These are phyloP conservation scores for Halenospora varia DNA, from an alignment of 495 filamentous ascomycete species.

Conservation along the genomic window DNA sequence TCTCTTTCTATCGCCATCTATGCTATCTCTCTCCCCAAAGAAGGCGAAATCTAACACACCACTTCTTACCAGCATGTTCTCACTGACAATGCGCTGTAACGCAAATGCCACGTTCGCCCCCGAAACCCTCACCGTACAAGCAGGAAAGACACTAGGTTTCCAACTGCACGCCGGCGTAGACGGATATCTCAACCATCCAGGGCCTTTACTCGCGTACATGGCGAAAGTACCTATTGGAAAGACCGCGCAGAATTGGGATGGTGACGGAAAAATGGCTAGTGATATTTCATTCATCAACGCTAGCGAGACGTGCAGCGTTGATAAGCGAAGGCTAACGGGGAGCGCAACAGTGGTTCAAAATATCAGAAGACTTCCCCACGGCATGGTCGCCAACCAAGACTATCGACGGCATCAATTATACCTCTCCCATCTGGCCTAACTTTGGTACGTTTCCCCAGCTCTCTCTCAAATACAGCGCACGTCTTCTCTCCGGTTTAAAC, in stretches of 20 bases:
- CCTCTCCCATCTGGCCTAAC: not conserved
- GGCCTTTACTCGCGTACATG: conserved; percentile 26
- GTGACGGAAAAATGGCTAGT: conserved; percentile 31
- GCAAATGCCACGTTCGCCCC: not conserved
- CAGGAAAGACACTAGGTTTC: not conserved
- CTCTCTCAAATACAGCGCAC: too few relatives aligned
- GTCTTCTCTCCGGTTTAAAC: too few relatives aligned
- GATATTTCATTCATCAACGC: too few relatives aligned
- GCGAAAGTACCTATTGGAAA: conserved; percentile 46
- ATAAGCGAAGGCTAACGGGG: not conserved
- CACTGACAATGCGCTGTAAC: not conserved
- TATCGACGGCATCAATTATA: too few relatives aligned
- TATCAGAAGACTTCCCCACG: not conserved
- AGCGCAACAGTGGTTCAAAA: not conserved
- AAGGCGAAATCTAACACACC: not conserved
- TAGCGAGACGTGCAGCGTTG: too few relatives aligned
- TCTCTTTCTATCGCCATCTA: not conserved
- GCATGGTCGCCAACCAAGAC: too few relatives aligned
- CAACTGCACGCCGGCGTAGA: not conserved
- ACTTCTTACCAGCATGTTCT: not conserved
- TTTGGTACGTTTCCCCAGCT: not conserved
- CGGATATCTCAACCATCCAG: conserved; percentile 42
- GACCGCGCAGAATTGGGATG: conserved; percentile 37
- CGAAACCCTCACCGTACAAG: not conserved
- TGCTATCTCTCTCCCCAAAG: not conserved